Evolutionary conservation across 78 protist species (phyloP), one percentile per base, ranked within the genome.

Genomic region (Pelomyxa schiedti): DNA sequence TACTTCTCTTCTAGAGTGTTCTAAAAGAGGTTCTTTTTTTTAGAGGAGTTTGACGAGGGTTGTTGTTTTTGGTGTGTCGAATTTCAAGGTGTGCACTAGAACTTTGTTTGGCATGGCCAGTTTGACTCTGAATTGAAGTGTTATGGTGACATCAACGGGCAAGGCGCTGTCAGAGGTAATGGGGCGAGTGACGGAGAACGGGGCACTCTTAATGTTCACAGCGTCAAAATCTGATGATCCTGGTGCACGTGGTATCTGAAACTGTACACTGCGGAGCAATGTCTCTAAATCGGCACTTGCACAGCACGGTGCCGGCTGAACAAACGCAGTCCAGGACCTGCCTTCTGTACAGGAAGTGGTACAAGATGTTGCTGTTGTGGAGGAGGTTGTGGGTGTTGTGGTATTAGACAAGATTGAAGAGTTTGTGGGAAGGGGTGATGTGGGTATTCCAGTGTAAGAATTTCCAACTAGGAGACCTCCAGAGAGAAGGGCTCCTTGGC

Each of bases 101-200:
- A n/a, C n/a, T n/a, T n/a, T n/a, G n/a, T n/a, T 16, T 9, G 69
- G 43, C 37, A 64, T 72, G 28, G 28, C 16, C 32, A 72, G 26
- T 9, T 72, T 16, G 75, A 72, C 43, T 22, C 29, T 64, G 28
- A 66, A 66, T 72, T 72, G 67, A 9, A 66, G 75, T 9, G 67
- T 40, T 16, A 66, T 72, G 28, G 53, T 65, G 32, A 72, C 47
- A 16, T 72, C 75, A 16, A 24, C 43, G 32, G 75, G 75, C n/a
- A 16, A 37, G n/a, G 43, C 16, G 26, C 26, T 65, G 28, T 66
- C 32, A 16, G 9, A 24, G 28, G 67, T 22, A 65, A 16, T 64
- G 69, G 30, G 43, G 28, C 75, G 75, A 16, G 69, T 72, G 69
- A 72, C 43, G 28, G 75, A 66, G 26, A 72, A n/a, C n/a, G n/a